Base-by-base conservation (phyloP, 345 rosid genomes). In the Murraya koenigii region DNA sequence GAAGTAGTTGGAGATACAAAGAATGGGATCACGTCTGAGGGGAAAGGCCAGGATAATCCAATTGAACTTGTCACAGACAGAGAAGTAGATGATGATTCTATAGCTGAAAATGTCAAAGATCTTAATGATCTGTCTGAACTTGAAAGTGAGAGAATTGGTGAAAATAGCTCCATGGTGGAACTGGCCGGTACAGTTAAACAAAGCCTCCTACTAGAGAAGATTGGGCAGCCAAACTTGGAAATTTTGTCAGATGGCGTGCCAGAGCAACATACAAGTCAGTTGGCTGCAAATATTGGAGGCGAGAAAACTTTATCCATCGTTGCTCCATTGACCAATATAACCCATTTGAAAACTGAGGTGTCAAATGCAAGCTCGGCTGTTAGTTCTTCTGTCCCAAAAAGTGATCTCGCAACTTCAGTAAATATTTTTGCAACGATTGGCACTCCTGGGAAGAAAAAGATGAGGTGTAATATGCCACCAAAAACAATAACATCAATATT, bases 391-490 rank as follows among this genome's bases (percentile, higher is more conserved):
- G 58, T 80, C 15, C 61, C 59, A 7, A 62, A 38, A 36, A 80
- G 76, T 58, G 60, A 71, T 75, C 32, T 17, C 41, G 22, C 71
- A 39, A 41, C 70, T 81, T 79, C 74, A 15, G 79, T 73, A 75
- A 87, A 69, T 74, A 78, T 23, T 64, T 83, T 87, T 22, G 73
- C 78, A 28, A 7, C 62, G 56, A 72, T 74, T 68, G 44, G 26
- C 67, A 76, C 72, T 67, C 75, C 76, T 15, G 80, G 74, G 77
- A 90, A 78, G 84, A 94, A 87, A 81, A 85, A 82, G 81, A 81
- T 86, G 93, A 84, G 82, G 76, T 87, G 86, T 74, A 82, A 90
- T 26, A 80, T 93, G 90, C 97, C 97, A 74, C 97, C 97, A 71
- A 89, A 89, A 75, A 86, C 91, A 63, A 85, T 93, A 65, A 93